Evolutionary conservation across 1,284 basidiomycete genomes (phyloP).

Genomic region (Mycosarcoma maydis): DNA sequence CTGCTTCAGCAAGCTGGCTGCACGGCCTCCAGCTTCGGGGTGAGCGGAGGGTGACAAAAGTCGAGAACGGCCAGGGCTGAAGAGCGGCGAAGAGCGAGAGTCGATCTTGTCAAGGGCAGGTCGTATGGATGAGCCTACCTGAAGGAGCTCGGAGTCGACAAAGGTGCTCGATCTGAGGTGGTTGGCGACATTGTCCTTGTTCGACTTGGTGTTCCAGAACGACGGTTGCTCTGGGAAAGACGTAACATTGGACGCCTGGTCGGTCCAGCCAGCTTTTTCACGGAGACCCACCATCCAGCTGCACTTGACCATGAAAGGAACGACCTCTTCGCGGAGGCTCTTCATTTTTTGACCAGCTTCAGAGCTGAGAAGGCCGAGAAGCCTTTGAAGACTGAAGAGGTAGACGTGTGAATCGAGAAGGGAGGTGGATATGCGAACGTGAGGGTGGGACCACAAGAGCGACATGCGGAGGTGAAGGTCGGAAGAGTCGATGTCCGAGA

Average conservation of each 20-base stretch:
- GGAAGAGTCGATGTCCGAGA: slow-evolving; percentile 52
- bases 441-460: slow-evolving; percentile 53
- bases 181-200: slow-evolving; percentile 13
- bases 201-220: slow-evolving; percentile 15
- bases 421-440: slow-evolving; percentile 54
- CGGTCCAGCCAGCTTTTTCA: slow-evolving; percentile 59
- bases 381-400: slow-evolving; percentile 50
- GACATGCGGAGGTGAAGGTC: slow-evolving; percentile 60
- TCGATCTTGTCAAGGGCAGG: slow-evolving; percentile 14
- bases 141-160: slow-evolving; percentile 34
- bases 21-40: slow-evolving; percentile 3
- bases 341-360: slow-evolving; percentile 56
- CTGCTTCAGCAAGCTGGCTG: slow-evolving; percentile 2
- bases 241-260: slow-evolving; percentile 3
- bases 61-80: slow-evolving; percentile 31
- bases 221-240: slow-evolving; percentile 6
- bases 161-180: slow-evolving; percentile 35
- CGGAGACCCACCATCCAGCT: slow-evolving; percentile 59
- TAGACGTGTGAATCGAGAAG: slow-evolving; percentile 64
- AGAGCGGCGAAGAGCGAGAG: slow-evolving; percentile 32
- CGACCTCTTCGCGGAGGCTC: slow-evolving; percentile 58
- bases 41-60: slow-evolving; percentile 18
- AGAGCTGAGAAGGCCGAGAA: slow-evolving; percentile 50
- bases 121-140: slow-evolving; percentile 25
- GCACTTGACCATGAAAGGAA: slow-evolving; percentile 62